Base-by-base conservation (phyloP, 2,329 filamentous ascomycete species). In the Hypoxylon sp. region DNA sequence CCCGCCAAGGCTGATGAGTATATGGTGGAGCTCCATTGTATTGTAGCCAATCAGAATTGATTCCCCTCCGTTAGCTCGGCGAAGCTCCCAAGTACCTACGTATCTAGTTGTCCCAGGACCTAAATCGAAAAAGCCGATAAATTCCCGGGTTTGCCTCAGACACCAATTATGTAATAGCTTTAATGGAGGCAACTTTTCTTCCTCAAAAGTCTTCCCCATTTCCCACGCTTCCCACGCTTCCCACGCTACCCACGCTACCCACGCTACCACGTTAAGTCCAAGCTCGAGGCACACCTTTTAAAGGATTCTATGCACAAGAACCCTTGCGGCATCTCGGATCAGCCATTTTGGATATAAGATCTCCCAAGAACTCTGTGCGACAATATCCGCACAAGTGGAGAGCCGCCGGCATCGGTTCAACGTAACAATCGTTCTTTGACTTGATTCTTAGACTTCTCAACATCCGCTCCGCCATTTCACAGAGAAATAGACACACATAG, bases 271-370 rank as follows among this genome's bases (percentile, higher is more conserved):
- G 19, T 22, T 22, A 48, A 54, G 35, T 22, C 51, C 60, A 47
- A 47, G 29, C 37, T n/a, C 29, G 14, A 31, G 8, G 11, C 44
- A 48, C 31, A 44, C 39, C 11, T 44, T 39, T 29, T 24, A 42
- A 62, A 52, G 57, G 52, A 9, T 55, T 22, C n/a, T 26, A 53
- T 59, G 55, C 51, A 53, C 22, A 26, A 62, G 29, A 19, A 63
- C 55, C 66, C 59, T 60, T 66, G 63, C 44, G 63, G 61, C 54
- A 46, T 59, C 51, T 60, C 42, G 58, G 51, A 69, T 66, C 67
- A 66, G 48, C 44, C 44, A 48, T 63, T 66, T 22, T 39, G 11
- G 24, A 19, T 35, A 42, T 24, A 42, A 39, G 17, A 63, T 63
- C 31, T 63, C 54, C 8, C 17, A 52, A 29, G 29, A 29, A 13